Evolutionary conservation across 176 grass and related monocot species (phyloP).

Genomic region (Otatea glauca): DNA sequence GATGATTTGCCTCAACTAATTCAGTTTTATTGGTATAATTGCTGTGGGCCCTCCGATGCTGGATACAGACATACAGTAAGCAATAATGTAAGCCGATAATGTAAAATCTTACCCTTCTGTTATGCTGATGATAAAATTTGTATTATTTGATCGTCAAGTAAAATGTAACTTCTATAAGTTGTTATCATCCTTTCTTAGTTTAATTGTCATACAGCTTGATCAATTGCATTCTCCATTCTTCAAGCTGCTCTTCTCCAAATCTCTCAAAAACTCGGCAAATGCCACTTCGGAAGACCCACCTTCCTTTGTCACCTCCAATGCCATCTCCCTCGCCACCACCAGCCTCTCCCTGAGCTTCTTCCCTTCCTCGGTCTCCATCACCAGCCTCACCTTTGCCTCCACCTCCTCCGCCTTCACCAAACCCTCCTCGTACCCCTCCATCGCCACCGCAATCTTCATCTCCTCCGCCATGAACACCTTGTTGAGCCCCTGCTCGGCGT

Average conservation of each 20-base stretch:
- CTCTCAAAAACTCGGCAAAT: constrained; percentile 30
- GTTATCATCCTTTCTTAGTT: neutral
- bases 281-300: constrained; percentile 47
- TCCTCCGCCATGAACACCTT: constrained; percentile 68
- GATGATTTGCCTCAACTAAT: neutral
- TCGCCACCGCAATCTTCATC: constrained; percentile 45
- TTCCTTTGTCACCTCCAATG: constrained; percentile 29
- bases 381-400: constrained; percentile 57
- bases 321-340: constrained; percentile 27
- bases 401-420: constrained; percentile 60
- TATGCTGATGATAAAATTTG: neutral
- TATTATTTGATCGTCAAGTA: neutral
- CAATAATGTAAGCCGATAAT: too few species aligned
- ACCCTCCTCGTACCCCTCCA: constrained; percentile 48
- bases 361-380: constrained; percentile 59
- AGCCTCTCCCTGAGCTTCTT: constrained; percentile 41
- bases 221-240: neutral
- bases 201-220: neutral
- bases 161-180: neutral
- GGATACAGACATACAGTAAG: neutral
- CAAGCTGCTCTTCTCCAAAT: constrained; percentile 29
- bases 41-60: neutral
- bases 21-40: neutral
- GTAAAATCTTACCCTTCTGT: neutral
- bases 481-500: constrained; percentile 72